Conservation (phyloP, 2,329 filamentous ascomycete species). For the Seiridium unicorne region DNA sequence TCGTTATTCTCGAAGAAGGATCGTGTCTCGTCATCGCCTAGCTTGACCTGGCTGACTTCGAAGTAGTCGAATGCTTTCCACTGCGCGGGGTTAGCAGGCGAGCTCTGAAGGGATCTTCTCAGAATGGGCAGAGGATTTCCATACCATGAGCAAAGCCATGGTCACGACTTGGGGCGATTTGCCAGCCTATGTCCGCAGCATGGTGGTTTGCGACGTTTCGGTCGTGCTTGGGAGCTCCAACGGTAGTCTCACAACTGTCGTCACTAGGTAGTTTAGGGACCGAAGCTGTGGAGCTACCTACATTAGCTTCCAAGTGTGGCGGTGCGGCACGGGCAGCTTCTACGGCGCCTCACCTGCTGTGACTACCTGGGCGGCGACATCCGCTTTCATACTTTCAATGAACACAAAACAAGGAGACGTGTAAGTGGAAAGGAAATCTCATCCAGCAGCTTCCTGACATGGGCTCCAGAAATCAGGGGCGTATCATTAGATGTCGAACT, state of each 20-base stretch:
- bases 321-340: too few species aligned
- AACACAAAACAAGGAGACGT: too few species aligned
- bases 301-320: too few species aligned
- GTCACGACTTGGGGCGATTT: slow-evolving; percentile 11
- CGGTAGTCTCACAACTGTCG: neutral
- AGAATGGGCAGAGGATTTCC: neutral
- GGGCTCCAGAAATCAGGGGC: too few species aligned
- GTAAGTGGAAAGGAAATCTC: too few species aligned
- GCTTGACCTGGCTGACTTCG: slow-evolving; percentile 82
- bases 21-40: slow-evolving; percentile 75
- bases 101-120: neutral
- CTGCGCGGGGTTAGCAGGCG: slow-evolving; percentile 40
- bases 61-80: slow-evolving; percentile 99
- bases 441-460: too few species aligned
- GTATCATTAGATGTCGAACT: too few species aligned
- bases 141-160: slow-evolving; percentile 32
- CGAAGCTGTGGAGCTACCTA: neutral
- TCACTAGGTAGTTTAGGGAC: neutral
- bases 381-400: too few species aligned
- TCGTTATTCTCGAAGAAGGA: slow-evolving; percentile 80
- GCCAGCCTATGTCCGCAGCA: neutral
- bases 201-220: neutral
- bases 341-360: too few species aligned
- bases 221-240: neutral
- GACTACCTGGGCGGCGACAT: too few species aligned